Evolutionary conservation across 2,329 filamentous ascomycete genomes (phyloP).

Genomic region (Aspergillus ochraceoroseus): DNA sequence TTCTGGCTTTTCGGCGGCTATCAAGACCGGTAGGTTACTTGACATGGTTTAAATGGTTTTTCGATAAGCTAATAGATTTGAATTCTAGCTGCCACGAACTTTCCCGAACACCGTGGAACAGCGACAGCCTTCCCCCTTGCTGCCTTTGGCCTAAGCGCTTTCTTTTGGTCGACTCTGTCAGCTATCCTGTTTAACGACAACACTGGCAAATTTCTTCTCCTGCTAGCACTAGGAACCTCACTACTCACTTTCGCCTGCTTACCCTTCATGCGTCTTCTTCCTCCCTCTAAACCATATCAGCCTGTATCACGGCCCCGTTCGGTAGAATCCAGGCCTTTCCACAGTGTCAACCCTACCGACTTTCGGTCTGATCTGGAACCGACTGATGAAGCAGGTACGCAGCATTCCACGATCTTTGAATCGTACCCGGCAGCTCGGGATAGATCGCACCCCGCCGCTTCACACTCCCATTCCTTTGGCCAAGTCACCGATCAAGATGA

Average conservation of each 20-base stretch:
- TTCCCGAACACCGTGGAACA: constrained; percentile 83
- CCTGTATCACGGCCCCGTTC: constrained; percentile 34
- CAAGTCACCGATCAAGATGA: constrained; percentile 56
- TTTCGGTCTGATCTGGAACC: constrained; percentile 23
- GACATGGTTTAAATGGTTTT: not conserved
- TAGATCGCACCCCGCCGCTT: constrained; percentile 31
- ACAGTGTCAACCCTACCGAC: constrained; percentile 31
- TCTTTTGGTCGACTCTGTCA: constrained; percentile 85
- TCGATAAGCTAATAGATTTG: constrained; percentile 11
- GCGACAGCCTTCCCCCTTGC: constrained; percentile 91
- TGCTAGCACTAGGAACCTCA: constrained; percentile 76
- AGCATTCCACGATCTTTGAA: constrained; percentile 32
- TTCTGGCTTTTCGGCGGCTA: constrained; percentile 78
- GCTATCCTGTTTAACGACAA: constrained; percentile 74
- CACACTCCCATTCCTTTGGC: constrained; percentile 22
- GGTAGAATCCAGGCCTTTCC: constrained; percentile 31
- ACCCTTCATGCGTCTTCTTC: constrained; percentile 76
- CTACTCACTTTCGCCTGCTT: constrained; percentile 69
- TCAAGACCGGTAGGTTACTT: constrained; percentile 61
- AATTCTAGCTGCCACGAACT: constrained; percentile 72
- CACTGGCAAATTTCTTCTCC: constrained; percentile 71
- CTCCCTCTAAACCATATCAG: constrained; percentile 48
- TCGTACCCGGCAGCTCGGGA: constrained; percentile 25
- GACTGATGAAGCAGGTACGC: constrained; percentile 38
- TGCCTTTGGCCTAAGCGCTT: constrained; percentile 88